A percentile compares a stretch with the other conserved stretches of the same genome.
phyloP scores from a whole-genome alignment of 192 early-diverging fungal genomes.

The Podila verticillata region DNA sequence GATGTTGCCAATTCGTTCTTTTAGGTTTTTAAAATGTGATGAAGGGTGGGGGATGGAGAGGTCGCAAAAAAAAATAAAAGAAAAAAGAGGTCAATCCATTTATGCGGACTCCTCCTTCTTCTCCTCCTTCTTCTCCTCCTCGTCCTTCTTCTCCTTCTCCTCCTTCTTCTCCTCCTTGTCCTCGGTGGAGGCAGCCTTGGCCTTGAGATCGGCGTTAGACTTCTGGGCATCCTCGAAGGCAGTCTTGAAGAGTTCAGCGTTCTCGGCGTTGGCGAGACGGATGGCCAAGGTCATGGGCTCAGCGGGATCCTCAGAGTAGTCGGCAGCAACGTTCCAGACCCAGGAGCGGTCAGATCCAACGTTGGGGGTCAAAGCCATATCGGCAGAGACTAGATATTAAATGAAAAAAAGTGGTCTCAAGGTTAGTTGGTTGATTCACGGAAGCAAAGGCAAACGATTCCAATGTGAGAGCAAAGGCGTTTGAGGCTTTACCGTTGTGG shows the following conservation, averaged over 20 bases:
- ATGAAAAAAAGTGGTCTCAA: background rate
- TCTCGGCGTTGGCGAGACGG: constrained; percentile 95
- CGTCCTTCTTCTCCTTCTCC: constrained; percentile 45
- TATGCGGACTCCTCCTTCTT: constrained; percentile 49
- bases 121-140: constrained; percentile 53
- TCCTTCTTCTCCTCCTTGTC: constrained; percentile 41
- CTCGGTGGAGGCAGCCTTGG: constrained; percentile 64
- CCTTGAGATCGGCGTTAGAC: constrained; percentile 90
- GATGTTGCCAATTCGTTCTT: constrained; percentile 1
- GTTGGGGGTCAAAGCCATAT: constrained; percentile 93
- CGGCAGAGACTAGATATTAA: constrained; percentile 68
- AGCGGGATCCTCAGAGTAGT: constrained; percentile 88
- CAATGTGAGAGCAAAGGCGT: background rate
- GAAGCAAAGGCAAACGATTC: no score
- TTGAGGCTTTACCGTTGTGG: constrained; percentile 74
- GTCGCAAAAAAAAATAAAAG: background rate
- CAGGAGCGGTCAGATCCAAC: constrained; percentile 98
- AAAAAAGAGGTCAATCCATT: background rate
- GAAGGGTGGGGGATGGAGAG: no score
- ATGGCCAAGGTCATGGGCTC: constrained; percentile 89
- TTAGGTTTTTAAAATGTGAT: no score
- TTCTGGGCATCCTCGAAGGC: constrained; percentile 79
- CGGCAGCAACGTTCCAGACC: constrained; percentile 94
- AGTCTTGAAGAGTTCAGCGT: constrained; percentile 44
- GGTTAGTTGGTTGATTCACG: no score